phyloP scores from a whole-genome alignment of 2,329 filamentous ascomycete species.

The Calonectria naviculata region DNA sequence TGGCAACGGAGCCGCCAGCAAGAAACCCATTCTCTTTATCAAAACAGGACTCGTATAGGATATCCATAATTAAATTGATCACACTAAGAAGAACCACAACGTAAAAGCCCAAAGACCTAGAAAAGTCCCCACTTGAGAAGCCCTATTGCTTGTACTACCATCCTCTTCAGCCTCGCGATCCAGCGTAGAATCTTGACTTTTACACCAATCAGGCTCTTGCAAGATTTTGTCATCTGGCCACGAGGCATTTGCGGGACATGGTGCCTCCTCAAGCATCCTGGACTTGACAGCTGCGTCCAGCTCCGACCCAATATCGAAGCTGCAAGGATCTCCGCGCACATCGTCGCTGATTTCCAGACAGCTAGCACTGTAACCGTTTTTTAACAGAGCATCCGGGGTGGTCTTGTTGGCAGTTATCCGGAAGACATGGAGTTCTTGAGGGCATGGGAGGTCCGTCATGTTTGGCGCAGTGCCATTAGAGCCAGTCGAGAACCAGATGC shows the following conservation, averaged over 20 bases:
- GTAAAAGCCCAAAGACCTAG: background rate
- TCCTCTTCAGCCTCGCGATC: background rate
- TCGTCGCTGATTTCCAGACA: background rate
- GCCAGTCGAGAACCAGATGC: background rate
- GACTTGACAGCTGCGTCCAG: background rate
- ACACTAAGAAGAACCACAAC: background rate
- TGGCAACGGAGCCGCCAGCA: no score
- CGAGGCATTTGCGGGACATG: background rate
- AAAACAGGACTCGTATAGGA: no score
- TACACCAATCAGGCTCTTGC: background rate
- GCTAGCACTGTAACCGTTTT: background rate
- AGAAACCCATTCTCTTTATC: no score
- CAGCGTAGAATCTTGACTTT: background rate
- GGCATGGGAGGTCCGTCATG: background rate
- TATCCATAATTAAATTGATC: no score
- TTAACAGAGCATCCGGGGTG: background rate
- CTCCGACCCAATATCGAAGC: background rate
- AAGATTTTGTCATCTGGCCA: background rate
- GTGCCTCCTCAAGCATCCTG: background rate
- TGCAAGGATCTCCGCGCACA: background rate
- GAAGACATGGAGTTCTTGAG: background rate
- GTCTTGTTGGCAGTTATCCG: background rate
- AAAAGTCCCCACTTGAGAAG: background rate
- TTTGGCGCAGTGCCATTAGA: background rate
- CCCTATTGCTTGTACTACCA: background rate